Base-by-base conservation (phyloP, 2,329 filamentous ascomycete species). In the Talaromyces verruculosus region DNA sequence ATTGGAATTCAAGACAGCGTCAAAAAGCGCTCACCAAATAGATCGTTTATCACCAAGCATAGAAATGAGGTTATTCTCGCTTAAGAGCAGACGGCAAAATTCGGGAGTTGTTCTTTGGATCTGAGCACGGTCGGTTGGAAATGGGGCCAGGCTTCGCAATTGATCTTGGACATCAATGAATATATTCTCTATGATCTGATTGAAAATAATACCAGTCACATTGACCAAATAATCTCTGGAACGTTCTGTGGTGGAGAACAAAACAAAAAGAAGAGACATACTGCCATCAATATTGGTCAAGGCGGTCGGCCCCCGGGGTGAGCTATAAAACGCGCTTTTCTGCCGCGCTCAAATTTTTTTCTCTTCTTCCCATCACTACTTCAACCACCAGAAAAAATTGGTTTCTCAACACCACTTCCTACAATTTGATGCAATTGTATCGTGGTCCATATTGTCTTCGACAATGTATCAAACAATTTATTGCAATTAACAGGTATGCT, bases 1-100 rank as follows among this genome's bases (percentile, higher is more conserved):
- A 84, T 67, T 84, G 82, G 82, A 84, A 84, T 68, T 81, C 80
- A 5, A 76, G 82, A 66, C 77, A 82, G 66, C 78, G 75, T 68
- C 82, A 81, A 67, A 83, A 82, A 70, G 74, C 72, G 61, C 79
- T 76, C 63, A 75, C 60, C 3, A 66, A 66, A 39, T 53, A 43
- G 35, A 22, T 7, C 19, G 39, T 25, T 19, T 70, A 62, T 71
- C 68, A 61, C 51, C 70, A 71, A n/a, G 17, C 30, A 55, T 55
- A 57, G 30, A 57, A 17, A 22, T 15, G 13, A 22, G 51, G n/a
- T 17, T n/a, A 35, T 35, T 35, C 51, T 55, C 17, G n/a, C 4
- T 17, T 11, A 19, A 39, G n/a, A 57, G 28, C 17, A 57, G 19
- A 53, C 13, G 35, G 28, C 28, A n/a, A 3, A 15, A 15, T 55